Conservation (phyloP, 2,329 filamentous ascomycete genomes). For the Verticillium dahliae region DNA sequence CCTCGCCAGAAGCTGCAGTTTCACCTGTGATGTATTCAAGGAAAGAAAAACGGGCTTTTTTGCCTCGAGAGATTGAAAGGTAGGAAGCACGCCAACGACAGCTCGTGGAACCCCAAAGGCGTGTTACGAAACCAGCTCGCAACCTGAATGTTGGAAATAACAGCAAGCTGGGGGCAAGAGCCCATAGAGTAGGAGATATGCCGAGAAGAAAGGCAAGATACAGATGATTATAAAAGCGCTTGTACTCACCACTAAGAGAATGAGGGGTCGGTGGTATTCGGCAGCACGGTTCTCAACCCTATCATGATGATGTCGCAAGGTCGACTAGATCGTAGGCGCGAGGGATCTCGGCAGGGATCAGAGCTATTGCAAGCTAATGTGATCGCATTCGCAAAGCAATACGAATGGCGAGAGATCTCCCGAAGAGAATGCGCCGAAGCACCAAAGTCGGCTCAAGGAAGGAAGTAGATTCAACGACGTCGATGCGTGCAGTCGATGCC, state of each 20-base stretch:
- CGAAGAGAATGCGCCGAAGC: background rate
- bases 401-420: background rate
- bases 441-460: background rate
- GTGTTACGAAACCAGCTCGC: background rate
- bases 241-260: constrained; percentile 33
- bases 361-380: background rate
- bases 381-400: background rate
- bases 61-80: background rate
- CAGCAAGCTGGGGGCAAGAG: background rate
- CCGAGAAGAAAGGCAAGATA: background rate
- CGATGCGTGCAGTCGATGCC: background rate
- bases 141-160: background rate
- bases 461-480: background rate
- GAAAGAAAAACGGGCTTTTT: too few species aligned
- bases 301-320: constrained; percentile 31
- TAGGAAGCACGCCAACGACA: background rate
- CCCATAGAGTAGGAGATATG: background rate
- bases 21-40: too few species aligned
- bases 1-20: too few species aligned
- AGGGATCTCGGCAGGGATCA: background rate
- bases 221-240: background rate
- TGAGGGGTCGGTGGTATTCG: constrained; percentile 22
- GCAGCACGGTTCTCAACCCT: constrained; percentile 26
- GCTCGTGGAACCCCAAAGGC: background rate
- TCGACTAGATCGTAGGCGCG: constrained; percentile 1